Evolutionary conservation across 202 grass and related monocot genomes (phyloP).

Genomic region (Zizania palustris): DNA sequence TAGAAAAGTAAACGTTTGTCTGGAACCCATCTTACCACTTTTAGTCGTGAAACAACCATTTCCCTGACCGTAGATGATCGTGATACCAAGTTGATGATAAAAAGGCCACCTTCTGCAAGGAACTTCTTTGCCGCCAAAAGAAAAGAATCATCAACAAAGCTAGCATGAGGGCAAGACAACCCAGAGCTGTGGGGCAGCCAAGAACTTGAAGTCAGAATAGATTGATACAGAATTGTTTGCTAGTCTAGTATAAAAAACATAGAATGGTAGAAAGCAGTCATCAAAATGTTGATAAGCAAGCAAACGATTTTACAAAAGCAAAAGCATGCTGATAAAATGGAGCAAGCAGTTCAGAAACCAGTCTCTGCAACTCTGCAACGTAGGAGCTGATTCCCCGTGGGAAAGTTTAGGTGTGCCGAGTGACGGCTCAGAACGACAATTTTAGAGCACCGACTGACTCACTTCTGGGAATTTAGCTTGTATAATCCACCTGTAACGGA

Average conservation of each 20-base stretch:
- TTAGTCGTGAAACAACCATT: slow-evolving; percentile 62
- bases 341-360: too few species aligned
- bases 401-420: too few species aligned
- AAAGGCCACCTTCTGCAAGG: slow-evolving; percentile 68
- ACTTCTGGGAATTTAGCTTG: too few species aligned
- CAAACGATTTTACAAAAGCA: too few species aligned
- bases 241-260: not conserved
- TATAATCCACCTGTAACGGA: too few species aligned
- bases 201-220: slow-evolving; percentile 20
- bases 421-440: too few species aligned
- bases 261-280: not conserved
- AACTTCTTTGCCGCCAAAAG: slow-evolving; percentile 65
- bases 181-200: slow-evolving; percentile 65
- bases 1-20: not conserved
- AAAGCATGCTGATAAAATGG: too few species aligned
- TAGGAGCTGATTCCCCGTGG: too few species aligned
- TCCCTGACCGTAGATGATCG: slow-evolving; percentile 69
- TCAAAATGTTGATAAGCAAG: not conserved
- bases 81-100: slow-evolving; percentile 81
- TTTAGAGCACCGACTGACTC: too few species aligned
- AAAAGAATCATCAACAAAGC: slow-evolving; percentile 86
- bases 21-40: slow-evolving; percentile 53
- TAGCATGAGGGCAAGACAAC: slow-evolving; percentile 71
- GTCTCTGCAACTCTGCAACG: too few species aligned
- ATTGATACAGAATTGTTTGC: slow-evolving; percentile 25